Percentiles rank a stretch among this genome's conserved stretches.
Conservation (phyloP, 352 stramenopile genomes). For the Phytophthora nicotianae region DNA sequence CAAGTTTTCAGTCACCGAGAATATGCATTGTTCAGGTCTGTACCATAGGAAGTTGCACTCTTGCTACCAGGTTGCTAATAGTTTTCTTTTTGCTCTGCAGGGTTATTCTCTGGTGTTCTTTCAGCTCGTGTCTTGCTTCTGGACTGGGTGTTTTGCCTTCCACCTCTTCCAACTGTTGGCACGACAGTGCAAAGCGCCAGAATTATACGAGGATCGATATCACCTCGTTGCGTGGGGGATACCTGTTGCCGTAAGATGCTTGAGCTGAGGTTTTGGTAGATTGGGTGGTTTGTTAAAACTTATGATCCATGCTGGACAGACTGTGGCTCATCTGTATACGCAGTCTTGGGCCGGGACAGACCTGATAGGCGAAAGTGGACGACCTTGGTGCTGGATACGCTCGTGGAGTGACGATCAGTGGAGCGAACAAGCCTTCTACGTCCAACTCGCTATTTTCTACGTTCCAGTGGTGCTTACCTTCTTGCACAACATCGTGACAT, state of each 20-base stretch:
- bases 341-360: conserved; percentile 52
- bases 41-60: not conserved
- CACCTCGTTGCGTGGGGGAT: conserved; percentile 74
- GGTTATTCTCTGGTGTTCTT: conserved; percentile 76
- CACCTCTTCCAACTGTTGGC: conserved; percentile 75
- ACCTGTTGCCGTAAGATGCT: conserved; percentile 41
- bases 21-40: conserved; percentile 52
- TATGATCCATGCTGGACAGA: conserved; percentile 32
- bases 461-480: conserved; percentile 51
- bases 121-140: conserved; percentile 66
- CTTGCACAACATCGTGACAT: conserved; percentile 66
- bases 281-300: not conserved
- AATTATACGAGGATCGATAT: conserved; percentile 75
- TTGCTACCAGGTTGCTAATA: not conserved
- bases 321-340: conserved; percentile 49
- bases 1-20: conserved; percentile 1
- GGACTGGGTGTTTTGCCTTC: conserved; percentile 80
- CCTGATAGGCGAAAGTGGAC: conserved; percentile 64
- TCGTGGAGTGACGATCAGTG: conserved; percentile 68
- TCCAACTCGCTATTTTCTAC: conserved; percentile 76
- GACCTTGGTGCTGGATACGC: conserved; percentile 83
- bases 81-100: conserved; percentile 23
- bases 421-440: conserved; percentile 48
- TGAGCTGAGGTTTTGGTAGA: not conserved
- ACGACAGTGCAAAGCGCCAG: conserved; percentile 50